Conservation (phyloP, 1,139 yeast species). For the Debaryomycetaceae sp. region DNA sequence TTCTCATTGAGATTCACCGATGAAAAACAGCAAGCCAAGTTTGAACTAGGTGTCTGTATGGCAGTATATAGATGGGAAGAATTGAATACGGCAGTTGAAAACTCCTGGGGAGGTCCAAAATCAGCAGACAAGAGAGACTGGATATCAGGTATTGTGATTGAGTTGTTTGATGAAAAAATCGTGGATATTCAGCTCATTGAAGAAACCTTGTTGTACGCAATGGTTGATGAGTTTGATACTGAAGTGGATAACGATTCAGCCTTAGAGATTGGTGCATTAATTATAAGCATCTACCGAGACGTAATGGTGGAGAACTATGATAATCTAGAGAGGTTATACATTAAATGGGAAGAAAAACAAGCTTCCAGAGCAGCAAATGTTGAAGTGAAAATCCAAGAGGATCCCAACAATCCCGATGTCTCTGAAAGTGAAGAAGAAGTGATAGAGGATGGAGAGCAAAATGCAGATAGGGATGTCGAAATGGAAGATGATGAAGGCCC, state of each 20-base stretch:
- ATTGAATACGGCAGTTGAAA: constrained; percentile 87
- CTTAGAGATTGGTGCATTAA: constrained; percentile 62
- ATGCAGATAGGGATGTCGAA: constrained; percentile 31
- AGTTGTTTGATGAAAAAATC: constrained; percentile 60
- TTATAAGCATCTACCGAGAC: constrained; percentile 64
- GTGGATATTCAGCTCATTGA: constrained; percentile 81
- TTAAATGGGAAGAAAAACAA: constrained; percentile 55
- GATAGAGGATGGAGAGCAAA: constrained; percentile 30
- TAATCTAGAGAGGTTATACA: constrained; percentile 57
- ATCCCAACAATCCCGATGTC: constrained; percentile 59
- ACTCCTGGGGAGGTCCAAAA: constrained; percentile 93
- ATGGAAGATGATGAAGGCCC: constrained; percentile 50
- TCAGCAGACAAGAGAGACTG: constrained; percentile 92
- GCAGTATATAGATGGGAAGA: constrained; percentile 87
- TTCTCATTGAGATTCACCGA: constrained; percentile 50
- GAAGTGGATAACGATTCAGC: constrained; percentile 89
- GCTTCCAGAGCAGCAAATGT: constrained; percentile 24
- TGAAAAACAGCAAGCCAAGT: constrained; percentile 71
- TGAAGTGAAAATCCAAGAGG: constrained; percentile 44
- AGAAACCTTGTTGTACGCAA: constrained; percentile 79
- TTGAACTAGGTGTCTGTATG: constrained; percentile 94
- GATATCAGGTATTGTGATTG: constrained; percentile 82
- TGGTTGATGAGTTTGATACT: constrained; percentile 93
- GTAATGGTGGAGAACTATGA: constrained; percentile 52
- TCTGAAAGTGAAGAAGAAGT: constrained; percentile 46